Evolutionary conservation across 2,329 filamentous ascomycete species (phyloP), one percentile per base, ranked within the genome.

Genomic region (Aspergillus quadricinctus): DNA sequence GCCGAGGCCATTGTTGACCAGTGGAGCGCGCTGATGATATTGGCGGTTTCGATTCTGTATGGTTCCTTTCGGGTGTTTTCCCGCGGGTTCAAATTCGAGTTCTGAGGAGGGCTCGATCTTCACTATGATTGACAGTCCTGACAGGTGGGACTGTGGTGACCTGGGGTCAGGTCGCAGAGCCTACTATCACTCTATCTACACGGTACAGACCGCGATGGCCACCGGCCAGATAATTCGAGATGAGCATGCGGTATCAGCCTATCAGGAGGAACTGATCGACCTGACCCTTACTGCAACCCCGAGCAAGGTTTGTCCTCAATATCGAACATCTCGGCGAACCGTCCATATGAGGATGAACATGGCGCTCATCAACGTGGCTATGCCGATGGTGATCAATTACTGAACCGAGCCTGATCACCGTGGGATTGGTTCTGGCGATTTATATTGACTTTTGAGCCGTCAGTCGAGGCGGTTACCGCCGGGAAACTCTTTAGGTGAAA

Each of bases 1-100:
- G 90, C 91, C 9, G 92, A 93, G 25, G 93, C 88, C 41, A 84
- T 91, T 66, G 92, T 97, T 52, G 92, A 99, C 76, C 88, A 95
- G 69, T 99, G 94, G 94, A 97, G 90, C 67, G 90, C 94, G 14
- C 81, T 99, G 59, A 99, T 97, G 92, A 23, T 23, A 23, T 23
- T 23, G 23, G 23, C 2, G 23, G 23, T 23, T 23, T 23, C 23
- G 23, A 23, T 23, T 23, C 23, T 23, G 23, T 23, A 23, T 23
- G 23, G 23, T 23, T 23, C 23, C 23, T 8, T 37, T 7, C 14
- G 31, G 6, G 14, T 17, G 31, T 7, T 37, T 8, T 17, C 6
- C 6, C 14, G 14, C 31, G 14, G 11, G 2, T 5, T 35, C 14
- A 2, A 35, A 17, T 6, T 35, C 31, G 14, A 35, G 4, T 35